Evolutionary conservation across 305 asterid genomes (phyloP), one percentile per base, ranked within the genome.

Genomic region (Fraxinus albicans): DNA sequence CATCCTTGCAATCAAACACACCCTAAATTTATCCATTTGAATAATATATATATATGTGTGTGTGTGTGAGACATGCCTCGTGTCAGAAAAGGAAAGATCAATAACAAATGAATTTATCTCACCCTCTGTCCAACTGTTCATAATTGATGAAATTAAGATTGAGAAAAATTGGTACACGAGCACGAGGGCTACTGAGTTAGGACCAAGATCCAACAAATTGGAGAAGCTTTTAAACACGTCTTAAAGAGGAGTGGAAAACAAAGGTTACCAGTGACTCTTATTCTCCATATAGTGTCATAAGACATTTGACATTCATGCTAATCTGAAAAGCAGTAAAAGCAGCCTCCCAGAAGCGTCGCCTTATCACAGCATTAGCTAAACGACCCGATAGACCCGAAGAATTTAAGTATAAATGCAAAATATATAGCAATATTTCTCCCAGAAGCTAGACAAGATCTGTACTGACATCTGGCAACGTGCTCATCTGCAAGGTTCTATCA

Each of bases 401-500:
- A 36, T 6, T 47, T 40, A 60, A 73, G 79, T 80, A n/a, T 42
- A 29, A 72, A 77, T 77, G 81, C 79, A 81, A 73, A 73, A 55
- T 42, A 55, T 34, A 53, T 58, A 83, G 21, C 36, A 60, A 76
- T 58, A 47, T 67, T 76, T 70, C 23, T 34, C 78, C 33, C 31
- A 47, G n/a, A 73, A 80, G 73, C 93, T 92, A 95, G 77, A 95
- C 98, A 89, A 92, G 89, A 86, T 89, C 89, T 27, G 91, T 84
- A 83, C 89, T 91, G 84, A 77, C 86, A 75, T 87, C 90, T 35
- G 97, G 87, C 60, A 79, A 80, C 6, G 91, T 58, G 85, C 90
- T 90, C 92, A 93, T 93, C 87, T 85, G 95, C 88, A 89, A 85
- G 6, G 94, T 91, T 89, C 97, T 90, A 77, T 95, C 94, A 84